Percentiles rank a stretch among this genome's conserved stretches.
Conservation (phyloP, 1,284 basidiomycete genomes). For the Cryptococcus sp. region DNA sequence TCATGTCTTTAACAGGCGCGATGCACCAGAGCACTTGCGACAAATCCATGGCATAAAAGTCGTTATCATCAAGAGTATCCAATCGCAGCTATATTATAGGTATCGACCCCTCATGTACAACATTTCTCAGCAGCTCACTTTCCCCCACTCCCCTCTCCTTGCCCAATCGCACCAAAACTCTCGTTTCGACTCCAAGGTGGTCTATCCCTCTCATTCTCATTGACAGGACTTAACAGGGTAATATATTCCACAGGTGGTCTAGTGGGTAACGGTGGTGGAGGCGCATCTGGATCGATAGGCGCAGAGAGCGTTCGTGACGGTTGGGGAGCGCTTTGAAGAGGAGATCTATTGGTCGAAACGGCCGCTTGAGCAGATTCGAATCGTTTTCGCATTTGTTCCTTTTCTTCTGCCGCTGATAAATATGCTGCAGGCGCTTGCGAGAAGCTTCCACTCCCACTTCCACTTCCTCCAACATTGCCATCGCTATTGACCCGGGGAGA, state of each 20-base stretch:
- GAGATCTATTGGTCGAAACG: background rate
- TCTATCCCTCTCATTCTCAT: constrained; percentile 1
- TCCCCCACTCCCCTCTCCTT: too few species aligned
- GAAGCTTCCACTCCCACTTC: background rate
- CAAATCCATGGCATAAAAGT: too few species aligned
- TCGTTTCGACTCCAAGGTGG: background rate
- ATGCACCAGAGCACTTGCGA: too few species aligned
- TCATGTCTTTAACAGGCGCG: too few species aligned
- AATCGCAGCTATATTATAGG: too few species aligned
- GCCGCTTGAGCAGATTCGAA: constrained; percentile 10
- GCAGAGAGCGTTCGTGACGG: background rate
- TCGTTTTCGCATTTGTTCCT: constrained; percentile 11
- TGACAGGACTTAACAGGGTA: constrained; percentile 25
- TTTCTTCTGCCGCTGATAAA: constrained; percentile 14
- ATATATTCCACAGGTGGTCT: constrained; percentile 43
- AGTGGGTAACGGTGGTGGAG: constrained; percentile 40
- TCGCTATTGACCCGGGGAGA: background rate
- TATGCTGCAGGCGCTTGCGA: constrained; percentile 2
- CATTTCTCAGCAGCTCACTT: too few species aligned
- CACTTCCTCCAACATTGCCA: background rate
- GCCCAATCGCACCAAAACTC: too few species aligned
- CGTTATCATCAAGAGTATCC: too few species aligned
- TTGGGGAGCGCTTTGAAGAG: background rate
- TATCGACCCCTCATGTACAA: too few species aligned
- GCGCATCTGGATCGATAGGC: background rate